Evolutionary conservation across 768 basidiomycete species (phyloP), one percentile per base, ranked within the genome.

Genomic region (Agaricus sinodeliciosus): DNA sequence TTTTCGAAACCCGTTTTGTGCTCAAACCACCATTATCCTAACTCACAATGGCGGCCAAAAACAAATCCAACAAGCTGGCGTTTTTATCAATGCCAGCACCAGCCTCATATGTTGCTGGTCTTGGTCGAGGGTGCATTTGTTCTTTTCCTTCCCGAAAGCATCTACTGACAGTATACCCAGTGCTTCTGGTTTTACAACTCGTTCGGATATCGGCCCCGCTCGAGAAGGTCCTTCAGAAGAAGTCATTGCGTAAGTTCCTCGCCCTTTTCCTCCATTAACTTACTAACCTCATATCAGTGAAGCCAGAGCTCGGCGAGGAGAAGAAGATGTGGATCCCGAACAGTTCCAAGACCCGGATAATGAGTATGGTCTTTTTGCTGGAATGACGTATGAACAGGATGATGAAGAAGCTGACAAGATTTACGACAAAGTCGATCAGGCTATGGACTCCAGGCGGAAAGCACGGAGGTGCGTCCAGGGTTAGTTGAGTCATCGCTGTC

Each of bases 151-250:
- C 7, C 25, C 51, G 16, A 34, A 15, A 37, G 27, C 49, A 28
- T 13, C 26, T 43, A 46, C n/a, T 19, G n/a, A 42, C 52, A 19
- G 34, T 37, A 22, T 48, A 6, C 16, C 19, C 58, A 94, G 92
- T 71, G 94, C 94, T 46, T 95, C 94, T 43, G 94, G 94, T 54
- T 98, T 97, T 71, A 98, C 95, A 0, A 98, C 95, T 5, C 87
- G 94, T 44, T 95, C 93, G 39, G 96, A 98, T 83, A 98, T 99
- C 55, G 96, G 96, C 64, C 96, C 96, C 34, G 96, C 96, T 7
- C 76, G 96, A 66, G 94, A 96, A 63, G 93, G 92, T 0, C 93
- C 94, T 0, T 90, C 90, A 15, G 94, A 92, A 28, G 93, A 94
- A 69, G 84, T 85, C 0, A 76, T 95, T 46, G 94, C 91, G 86